Percentiles rank a stretch among this genome's conserved stretches.
Evolutionary conservation across 2,329 filamentous ascomycete genomes (phyloP).

Genomic region (Nannizziopsis arthrosporioides): DNA sequence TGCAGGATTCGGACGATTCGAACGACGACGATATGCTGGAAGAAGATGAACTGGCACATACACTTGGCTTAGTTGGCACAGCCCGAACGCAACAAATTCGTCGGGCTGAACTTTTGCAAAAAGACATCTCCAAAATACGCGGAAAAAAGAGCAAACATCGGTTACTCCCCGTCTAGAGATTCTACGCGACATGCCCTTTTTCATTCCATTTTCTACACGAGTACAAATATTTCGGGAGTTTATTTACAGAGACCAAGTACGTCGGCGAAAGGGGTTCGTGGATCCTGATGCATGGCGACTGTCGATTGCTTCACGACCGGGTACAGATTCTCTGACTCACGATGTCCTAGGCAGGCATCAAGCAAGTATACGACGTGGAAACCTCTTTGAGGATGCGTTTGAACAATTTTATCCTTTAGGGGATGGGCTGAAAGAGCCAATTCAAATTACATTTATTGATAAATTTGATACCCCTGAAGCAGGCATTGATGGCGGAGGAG

Average conservation of each 20-base stretch:
- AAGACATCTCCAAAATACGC: conserved; percentile 54
- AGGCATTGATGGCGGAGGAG: conserved; percentile 91
- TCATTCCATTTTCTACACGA: conserved; percentile 81
- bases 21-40: conserved; percentile 28
- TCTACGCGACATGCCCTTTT: conserved; percentile 90
- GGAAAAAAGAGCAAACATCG: conserved; percentile 61
- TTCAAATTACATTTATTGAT: conserved; percentile 93
- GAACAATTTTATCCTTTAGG: conserved; percentile 69
- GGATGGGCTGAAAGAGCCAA: conserved; percentile 80
- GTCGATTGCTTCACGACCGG: conserved; percentile 39
- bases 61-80: conserved; percentile 42
- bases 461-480: conserved; percentile 77
- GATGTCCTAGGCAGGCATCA: conserved; percentile 50
- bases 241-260: conserved; percentile 67
- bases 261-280: conserved; percentile 54
- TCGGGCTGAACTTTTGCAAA: conserved; percentile 50
- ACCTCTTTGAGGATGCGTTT: conserved; percentile 77
- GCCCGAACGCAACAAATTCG: conserved; percentile 52
- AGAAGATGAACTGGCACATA: conserved; percentile 27
- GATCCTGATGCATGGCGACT: conserved; percentile 68
- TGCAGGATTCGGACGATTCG: conserved; percentile 51
- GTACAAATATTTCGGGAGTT: conserved; percentile 92
- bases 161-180: conserved; percentile 82
- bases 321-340: conserved; percentile 32
- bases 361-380: conserved; percentile 65